Conservation (phyloP, 805 yeast genomes). For the Saturnispora sekii region DNA sequence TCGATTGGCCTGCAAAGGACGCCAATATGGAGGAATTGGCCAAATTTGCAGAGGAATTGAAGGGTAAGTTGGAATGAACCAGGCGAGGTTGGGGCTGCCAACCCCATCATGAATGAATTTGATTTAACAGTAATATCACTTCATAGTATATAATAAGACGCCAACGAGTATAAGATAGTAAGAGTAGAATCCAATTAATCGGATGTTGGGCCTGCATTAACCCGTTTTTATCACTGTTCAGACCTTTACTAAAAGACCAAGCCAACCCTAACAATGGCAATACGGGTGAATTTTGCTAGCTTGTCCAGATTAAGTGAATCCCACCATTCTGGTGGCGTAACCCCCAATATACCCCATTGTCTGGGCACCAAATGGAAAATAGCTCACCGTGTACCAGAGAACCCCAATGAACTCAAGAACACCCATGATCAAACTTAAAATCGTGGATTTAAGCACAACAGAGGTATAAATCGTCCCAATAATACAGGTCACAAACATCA, state of each 20-base stretch:
- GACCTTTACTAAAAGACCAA: no score
- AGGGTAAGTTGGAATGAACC: slow-evolving; percentile 27
- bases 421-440: slow-evolving; percentile 69
- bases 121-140: no score
- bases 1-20: slow-evolving; percentile 90
- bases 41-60: slow-evolving; percentile 51
- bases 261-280: no score
- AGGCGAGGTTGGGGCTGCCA: no score
- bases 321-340: slow-evolving; percentile 33
- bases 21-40: slow-evolving; percentile 70
- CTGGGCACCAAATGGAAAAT: slow-evolving; percentile 92
- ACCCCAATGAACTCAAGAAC: slow-evolving; percentile 75
- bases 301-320: slow-evolving; percentile 17
- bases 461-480: slow-evolving; percentile 71
- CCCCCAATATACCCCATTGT: slow-evolving; percentile 39
- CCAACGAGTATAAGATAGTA: background rate
- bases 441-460: slow-evolving; percentile 56
- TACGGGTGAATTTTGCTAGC: no score
- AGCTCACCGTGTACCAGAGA: slow-evolving; percentile 81
- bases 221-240: no score
- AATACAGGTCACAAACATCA: slow-evolving; percentile 74
- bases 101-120: no score
- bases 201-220: no score
- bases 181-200: background rate
- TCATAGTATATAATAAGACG: no score